These are phyloP conservation scores for Colletotrichum sp. DNA, from an alignment of 2,329 filamentous ascomycete genomes.

Conservation along the genomic window DNA sequence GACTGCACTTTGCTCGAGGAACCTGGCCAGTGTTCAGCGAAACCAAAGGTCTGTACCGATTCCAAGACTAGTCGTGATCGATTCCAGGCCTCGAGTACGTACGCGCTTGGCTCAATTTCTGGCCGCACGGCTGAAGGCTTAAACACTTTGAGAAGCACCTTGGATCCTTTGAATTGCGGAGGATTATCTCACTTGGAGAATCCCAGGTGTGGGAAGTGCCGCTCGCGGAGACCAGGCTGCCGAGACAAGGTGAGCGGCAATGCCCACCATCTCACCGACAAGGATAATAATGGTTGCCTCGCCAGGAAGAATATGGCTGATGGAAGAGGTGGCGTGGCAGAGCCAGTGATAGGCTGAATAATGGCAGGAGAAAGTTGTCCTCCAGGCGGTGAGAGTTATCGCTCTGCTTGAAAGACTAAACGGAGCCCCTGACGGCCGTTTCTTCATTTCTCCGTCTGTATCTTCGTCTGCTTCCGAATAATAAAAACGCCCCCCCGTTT, in stretches of 20 bases:
- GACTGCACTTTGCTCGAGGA: neutral
- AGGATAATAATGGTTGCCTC: constrained; percentile 10
- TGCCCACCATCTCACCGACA: constrained; percentile 16
- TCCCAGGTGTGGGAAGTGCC: neutral
- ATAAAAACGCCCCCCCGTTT: neutral
- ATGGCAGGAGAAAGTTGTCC: neutral
- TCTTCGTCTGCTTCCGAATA: neutral
- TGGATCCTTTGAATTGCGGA: neutral
- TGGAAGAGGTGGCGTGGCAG: constrained; percentile 5
- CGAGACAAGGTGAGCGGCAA: constrained; percentile 8
- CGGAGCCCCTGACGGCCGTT: neutral
- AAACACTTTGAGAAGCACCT: neutral
- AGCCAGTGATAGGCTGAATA: constrained; percentile 1
- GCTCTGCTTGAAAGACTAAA: neutral
- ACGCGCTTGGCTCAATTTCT: neutral
- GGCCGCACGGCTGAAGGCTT: neutral
- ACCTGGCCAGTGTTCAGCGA: neutral
- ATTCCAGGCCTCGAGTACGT: neutral
- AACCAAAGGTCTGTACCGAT: neutral
- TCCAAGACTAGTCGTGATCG: neutral
- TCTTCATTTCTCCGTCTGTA: neutral
- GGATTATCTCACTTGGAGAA: neutral
- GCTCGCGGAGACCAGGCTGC: neutral
- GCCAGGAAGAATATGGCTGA: neutral
- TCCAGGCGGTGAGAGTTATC: neutral